phyloP scores from a whole-genome alignment of 768 basidiomycete species.

The Mycena filopes region DNA sequence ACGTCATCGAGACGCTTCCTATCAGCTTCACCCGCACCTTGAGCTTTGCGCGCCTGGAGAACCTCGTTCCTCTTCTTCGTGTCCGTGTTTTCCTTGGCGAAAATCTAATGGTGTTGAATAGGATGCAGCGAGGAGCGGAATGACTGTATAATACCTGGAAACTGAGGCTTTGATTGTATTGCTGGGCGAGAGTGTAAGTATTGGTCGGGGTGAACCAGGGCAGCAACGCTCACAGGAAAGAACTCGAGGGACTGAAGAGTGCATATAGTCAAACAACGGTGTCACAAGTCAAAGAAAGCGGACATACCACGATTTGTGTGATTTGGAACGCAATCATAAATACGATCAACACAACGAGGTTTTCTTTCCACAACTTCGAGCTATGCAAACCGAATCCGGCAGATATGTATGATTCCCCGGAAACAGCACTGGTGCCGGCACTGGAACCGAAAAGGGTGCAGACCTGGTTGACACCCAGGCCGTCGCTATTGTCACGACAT shows the following conservation, averaged over 20 bases:
- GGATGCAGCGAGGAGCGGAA: background rate
- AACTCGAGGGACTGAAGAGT: slow-evolving; percentile 59
- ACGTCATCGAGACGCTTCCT: slow-evolving; percentile 30
- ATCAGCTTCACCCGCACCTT: slow-evolving; percentile 43
- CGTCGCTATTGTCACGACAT: slow-evolving; percentile 48
- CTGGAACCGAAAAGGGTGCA: slow-evolving; percentile 80
- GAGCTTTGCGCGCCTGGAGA: slow-evolving; percentile 64
- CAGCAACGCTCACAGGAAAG: slow-evolving; percentile 59
- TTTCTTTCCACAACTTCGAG: slow-evolving; percentile 70
- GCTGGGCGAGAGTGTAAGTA: slow-evolving; percentile 41
- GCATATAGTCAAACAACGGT: background rate
- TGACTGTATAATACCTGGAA: slow-evolving; percentile 42
- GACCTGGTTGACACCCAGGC: slow-evolving; percentile 74
- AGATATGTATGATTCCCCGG: slow-evolving; percentile 70
- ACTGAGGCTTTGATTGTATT: slow-evolving; percentile 61
- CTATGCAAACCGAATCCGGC: slow-evolving; percentile 61
- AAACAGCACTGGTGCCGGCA: slow-evolving; percentile 64
- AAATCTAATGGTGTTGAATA: slow-evolving; percentile 47
- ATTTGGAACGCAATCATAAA: slow-evolving; percentile 78
- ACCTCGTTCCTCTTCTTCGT: slow-evolving; percentile 63
- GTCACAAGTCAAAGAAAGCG: background rate
- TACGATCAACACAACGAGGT: slow-evolving; percentile 76
- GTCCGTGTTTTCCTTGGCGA: slow-evolving; percentile 67
- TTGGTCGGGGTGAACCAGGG: background rate
- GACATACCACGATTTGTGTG: slow-evolving; percentile 66